A percentile compares a stretch with the other conserved stretches of the same genome.
These are phyloP conservation scores for Rosa hybrid DNA, from an alignment of 331 rosid species.

Conservation along the genomic window DNA sequence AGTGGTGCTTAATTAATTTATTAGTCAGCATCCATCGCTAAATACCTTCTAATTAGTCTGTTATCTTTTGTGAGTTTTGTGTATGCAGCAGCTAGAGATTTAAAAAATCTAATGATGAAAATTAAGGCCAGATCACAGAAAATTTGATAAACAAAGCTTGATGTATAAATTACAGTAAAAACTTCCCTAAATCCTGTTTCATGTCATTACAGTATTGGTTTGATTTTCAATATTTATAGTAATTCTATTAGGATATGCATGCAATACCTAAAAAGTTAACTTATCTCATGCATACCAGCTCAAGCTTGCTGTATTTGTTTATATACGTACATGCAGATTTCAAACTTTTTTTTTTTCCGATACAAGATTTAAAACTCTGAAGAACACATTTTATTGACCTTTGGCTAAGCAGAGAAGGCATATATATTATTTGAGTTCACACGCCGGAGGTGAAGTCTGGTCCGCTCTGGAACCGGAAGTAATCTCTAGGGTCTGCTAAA, in stretches of 20 bases:
- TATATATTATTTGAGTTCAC: not conserved
- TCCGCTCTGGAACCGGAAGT: not conserved
- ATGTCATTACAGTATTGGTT: not conserved
- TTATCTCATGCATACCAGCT: not conserved
- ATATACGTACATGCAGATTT: not conserved
- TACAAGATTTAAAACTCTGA: not conserved
- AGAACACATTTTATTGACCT: not conserved
- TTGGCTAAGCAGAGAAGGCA: not conserved
- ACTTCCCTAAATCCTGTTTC: not conserved
- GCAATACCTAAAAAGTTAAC: not conserved
- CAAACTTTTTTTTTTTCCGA: too few relatives aligned
- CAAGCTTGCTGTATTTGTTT: not conserved
- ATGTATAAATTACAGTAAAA: not conserved
- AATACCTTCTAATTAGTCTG: not conserved
- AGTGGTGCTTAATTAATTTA: constrained; percentile 10
- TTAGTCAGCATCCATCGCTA: constrained; percentile 23
- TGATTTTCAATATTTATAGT: not conserved
- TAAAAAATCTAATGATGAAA: not conserved
- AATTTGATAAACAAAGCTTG: not conserved
- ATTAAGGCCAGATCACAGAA: not conserved
- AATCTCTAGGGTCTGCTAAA: too few relatives aligned
- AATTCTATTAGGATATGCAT: not conserved
- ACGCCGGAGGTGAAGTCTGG: not conserved
- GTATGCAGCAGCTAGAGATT: not conserved
- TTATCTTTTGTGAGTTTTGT: not conserved